phyloP scores from a whole-genome alignment of 202 grass and related monocot genomes.

The Carex sylvatica region DNA sequence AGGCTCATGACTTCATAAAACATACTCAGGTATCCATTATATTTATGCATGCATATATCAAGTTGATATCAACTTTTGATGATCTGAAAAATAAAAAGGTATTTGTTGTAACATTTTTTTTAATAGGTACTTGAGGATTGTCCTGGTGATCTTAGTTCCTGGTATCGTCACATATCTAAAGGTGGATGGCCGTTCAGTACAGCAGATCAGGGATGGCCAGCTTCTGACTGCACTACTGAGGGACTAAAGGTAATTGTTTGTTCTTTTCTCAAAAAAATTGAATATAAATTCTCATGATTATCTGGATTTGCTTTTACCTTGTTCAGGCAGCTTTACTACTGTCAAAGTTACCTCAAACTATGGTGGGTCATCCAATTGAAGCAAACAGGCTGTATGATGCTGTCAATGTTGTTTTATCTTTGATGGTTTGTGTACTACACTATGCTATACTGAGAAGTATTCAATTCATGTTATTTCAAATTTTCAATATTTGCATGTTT shows the following conservation, averaged over 20 bases:
- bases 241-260: conserved; percentile 57
- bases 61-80: too few relatives aligned
- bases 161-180: conserved; percentile 98
- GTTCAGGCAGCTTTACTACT: conserved; percentile 59
- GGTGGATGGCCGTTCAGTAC: conserved; percentile 88
- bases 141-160: conserved; percentile 64
- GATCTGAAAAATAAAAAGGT: too few relatives aligned
- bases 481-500: conserved; percentile 9
- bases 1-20: conserved; percentile 69
- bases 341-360: conserved; percentile 71
- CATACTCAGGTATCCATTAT: conserved; percentile 57
- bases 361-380: conserved; percentile 60
- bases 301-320: conserved; percentile 27
- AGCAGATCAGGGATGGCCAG: conserved; percentile 81
- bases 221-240: conserved; percentile 91
- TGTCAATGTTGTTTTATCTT: conserved; percentile 73
- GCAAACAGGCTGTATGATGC: conserved; percentile 66
- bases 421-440: conserved; percentile 53
- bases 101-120: conserved; percentile 6
- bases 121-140: conserved; percentile 75
- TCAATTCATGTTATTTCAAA: background rate
- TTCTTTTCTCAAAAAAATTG: background rate
- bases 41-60: too few relatives aligned
- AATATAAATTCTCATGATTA: background rate
- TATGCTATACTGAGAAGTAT: background rate